Conservation (phyloP, 2,329 filamentous ascomycete genomes). For the Aaosphaeria arxii region DNA sequence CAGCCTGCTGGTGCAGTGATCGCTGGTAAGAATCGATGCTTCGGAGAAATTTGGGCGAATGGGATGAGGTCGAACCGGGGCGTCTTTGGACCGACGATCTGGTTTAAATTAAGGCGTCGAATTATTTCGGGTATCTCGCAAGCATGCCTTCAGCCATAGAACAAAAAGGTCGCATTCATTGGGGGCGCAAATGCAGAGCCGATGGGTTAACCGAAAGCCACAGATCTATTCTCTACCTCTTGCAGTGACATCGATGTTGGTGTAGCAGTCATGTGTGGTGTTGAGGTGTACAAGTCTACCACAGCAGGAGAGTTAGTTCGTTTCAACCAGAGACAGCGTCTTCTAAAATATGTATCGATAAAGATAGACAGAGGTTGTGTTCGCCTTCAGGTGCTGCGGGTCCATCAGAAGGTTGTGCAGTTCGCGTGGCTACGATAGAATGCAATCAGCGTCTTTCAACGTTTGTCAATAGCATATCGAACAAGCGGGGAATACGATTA, state of each 20-base stretch:
- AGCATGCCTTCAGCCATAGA: not conserved
- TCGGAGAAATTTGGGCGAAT: slow-evolving; percentile 17
- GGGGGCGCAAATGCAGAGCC: not conserved
- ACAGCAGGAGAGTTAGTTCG: too few relatives aligned
- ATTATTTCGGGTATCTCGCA: not conserved
- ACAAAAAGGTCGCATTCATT: not conserved
- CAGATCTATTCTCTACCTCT: not conserved
- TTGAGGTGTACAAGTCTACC: not conserved
- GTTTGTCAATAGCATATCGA: too few relatives aligned
- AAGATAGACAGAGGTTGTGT: too few relatives aligned
- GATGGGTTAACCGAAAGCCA: slow-evolving; percentile 4
- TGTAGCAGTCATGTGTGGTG: too few relatives aligned
- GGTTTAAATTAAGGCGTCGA: not conserved
- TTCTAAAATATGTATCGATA: too few relatives aligned
- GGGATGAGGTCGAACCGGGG: slow-evolving; percentile 2
- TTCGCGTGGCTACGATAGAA: too few relatives aligned
- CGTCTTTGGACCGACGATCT: slow-evolving; percentile 9
- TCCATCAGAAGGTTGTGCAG: too few relatives aligned
- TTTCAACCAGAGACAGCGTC: too few relatives aligned
- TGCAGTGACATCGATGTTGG: too few relatives aligned
- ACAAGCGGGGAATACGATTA: too few relatives aligned
- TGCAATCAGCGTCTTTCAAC: too few relatives aligned
- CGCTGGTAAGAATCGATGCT: slow-evolving; percentile 6
- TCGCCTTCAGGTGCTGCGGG: too few relatives aligned
- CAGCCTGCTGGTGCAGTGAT: slow-evolving; percentile 1